A percentile compares a stretch with the other conserved stretches of the same genome.
phyloP scores from a whole-genome alignment of 1,284 basidiomycete species.

The Cutaneotrichosporon mucoides region DNA sequence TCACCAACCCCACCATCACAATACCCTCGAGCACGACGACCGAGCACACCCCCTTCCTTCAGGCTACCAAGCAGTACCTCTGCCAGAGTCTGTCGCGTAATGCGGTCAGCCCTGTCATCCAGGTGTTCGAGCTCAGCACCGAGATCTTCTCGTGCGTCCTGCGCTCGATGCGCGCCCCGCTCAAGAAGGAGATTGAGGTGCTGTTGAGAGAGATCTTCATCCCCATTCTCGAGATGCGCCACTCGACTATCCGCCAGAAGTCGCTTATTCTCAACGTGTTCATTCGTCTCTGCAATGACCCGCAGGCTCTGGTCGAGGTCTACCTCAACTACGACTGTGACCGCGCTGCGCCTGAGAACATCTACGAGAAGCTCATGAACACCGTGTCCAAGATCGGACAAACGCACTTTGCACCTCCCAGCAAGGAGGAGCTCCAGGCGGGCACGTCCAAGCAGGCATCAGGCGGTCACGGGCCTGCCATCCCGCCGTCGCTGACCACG shows the following conservation, averaged over 20 bases:
- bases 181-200: slow-evolving; percentile 99
- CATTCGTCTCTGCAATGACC: slow-evolving; percentile 82
- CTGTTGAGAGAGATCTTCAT: slow-evolving; percentile 98
- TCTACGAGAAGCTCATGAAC: slow-evolving; percentile 93
- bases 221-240: slow-evolving; percentile 97
- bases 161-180: slow-evolving; percentile 86
- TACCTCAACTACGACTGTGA: slow-evolving; percentile 99
- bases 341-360: slow-evolving; percentile 84
- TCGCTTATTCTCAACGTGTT: slow-evolving; percentile 82
- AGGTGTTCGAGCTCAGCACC: slow-evolving; percentile 96
- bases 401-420: slow-evolving; percentile 58
- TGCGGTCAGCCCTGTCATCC: slow-evolving; percentile 89
- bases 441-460: slow-evolving; percentile 37
- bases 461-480: slow-evolving; percentile 41
- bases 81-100: slow-evolving; percentile 91
- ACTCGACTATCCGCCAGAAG: slow-evolving; percentile 91
- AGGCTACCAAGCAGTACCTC: slow-evolving; percentile 91
- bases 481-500: slow-evolving; percentile 64
- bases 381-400: slow-evolving; percentile 86
- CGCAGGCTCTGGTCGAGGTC: slow-evolving; percentile 91
- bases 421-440: slow-evolving; percentile 44
- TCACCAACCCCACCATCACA: slow-evolving; percentile 76
- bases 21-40: slow-evolving; percentile 82
- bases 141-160: slow-evolving; percentile 98
- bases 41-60: slow-evolving; percentile 81